These are phyloP conservation scores for Macrophomina phaseolina DNA, from an alignment of 2,329 filamentous ascomycete species.

Conservation along the genomic window DNA sequence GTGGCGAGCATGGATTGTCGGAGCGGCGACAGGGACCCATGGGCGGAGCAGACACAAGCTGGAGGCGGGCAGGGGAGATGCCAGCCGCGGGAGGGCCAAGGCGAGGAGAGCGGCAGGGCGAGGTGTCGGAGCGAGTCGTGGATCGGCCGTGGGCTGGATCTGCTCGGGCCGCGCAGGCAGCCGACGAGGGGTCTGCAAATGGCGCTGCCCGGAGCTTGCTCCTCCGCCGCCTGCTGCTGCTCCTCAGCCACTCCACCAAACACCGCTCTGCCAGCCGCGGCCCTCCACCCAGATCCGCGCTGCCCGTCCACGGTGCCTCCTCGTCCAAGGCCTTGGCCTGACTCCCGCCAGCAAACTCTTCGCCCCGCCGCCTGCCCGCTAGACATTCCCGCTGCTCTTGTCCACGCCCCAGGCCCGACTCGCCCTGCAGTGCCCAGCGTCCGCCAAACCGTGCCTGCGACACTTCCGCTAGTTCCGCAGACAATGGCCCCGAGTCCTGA, in stretches of 20 bases:
- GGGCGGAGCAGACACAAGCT: not conserved
- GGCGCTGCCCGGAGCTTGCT: not conserved
- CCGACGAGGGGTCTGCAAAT: not conserved
- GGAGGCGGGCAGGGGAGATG: not conserved
- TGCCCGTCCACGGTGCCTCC: too few species aligned
- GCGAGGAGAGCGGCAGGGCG: not conserved
- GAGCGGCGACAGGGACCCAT: not conserved
- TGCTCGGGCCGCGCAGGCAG: not conserved
- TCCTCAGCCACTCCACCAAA: too few species aligned
- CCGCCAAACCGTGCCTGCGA: not conserved
- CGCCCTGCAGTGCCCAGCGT: not conserved
- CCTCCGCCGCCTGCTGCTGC: not conserved
- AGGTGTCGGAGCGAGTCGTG: not conserved
- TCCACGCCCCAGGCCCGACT: not conserved
- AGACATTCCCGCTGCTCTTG: not conserved
- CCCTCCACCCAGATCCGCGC: too few species aligned
- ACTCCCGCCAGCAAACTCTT: not conserved
- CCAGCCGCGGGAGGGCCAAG: not conserved
- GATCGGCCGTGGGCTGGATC: constrained; percentile 4
- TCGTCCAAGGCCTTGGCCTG: too few species aligned
- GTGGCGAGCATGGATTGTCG: not conserved
- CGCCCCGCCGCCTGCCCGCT: not conserved
- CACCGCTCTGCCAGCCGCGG: too few species aligned
- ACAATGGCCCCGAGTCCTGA: too few species aligned
- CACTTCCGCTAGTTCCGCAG: not conserved